A percentile compares a stretch with the other conserved stretches of the same genome.
Conservation (phyloP, 176 grass and related monocot genomes). For the Melocanna baccifera region DNA sequence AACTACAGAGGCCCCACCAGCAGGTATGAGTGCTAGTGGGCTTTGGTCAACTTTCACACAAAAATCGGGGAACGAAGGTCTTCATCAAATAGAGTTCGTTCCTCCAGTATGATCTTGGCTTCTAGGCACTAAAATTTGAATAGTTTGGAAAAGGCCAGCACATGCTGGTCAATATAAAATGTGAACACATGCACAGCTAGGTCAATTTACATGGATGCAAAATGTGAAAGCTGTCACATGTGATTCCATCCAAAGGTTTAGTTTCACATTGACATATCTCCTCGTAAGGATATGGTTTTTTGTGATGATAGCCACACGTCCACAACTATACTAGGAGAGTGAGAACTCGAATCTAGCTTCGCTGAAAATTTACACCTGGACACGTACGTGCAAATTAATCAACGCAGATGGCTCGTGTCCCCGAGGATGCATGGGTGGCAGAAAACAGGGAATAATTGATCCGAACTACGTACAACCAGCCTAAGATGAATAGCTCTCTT, state of each 20-base stretch:
- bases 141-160: not conserved
- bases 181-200: not conserved
- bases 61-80: not conserved
- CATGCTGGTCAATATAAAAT: not conserved
- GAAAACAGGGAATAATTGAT: too few relatives aligned
- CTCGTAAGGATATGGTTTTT: not conserved
- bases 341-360: not conserved
- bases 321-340: not conserved
- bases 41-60: not conserved
- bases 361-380: not conserved
- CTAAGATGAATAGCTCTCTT: too few relatives aligned
- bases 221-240: not conserved
- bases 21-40: not conserved
- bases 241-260: not conserved
- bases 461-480: too few relatives aligned
- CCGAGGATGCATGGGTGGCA: too few relatives aligned
- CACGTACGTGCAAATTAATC: too few relatives aligned
- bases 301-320: too few relatives aligned
- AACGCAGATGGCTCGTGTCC: too few relatives aligned
- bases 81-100: not conserved
- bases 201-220: not conserved
- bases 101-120: not conserved
- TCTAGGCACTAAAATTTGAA: not conserved
- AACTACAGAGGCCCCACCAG: not conserved
- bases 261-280: not conserved